Conservation (phyloP, 495 filamentous ascomycete genomes). For the Bacidia gigantensis region DNA sequence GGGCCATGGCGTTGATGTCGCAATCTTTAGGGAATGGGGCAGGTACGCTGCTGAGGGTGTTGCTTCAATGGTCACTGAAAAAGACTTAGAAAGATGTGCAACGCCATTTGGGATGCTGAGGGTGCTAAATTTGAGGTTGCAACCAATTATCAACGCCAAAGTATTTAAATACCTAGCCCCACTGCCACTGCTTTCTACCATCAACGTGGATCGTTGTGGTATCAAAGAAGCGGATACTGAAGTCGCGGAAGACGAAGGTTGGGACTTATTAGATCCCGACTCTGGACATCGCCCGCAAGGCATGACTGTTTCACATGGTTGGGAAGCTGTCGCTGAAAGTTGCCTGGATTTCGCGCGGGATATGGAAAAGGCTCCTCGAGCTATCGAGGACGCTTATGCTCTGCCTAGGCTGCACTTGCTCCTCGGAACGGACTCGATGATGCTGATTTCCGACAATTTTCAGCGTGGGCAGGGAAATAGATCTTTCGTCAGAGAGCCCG, state of each 20-base stretch:
- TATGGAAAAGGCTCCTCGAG: background rate
- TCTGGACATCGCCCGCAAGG: background rate
- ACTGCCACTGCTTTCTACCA: slow-evolving; percentile 16
- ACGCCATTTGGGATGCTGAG: background rate
- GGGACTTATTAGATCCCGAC: background rate
- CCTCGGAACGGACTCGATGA: background rate
- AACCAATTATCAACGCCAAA: slow-evolving; percentile 13
- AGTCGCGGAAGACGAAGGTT: background rate
- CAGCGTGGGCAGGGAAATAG: background rate
- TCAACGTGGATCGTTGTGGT: slow-evolving; percentile 11
- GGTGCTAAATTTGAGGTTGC: slow-evolving; percentile 5
- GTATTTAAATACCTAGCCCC: slow-evolving; percentile 15
- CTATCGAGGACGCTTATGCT: background rate
- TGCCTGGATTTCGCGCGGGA: background rate
- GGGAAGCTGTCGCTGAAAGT: background rate
- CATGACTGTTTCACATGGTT: background rate
- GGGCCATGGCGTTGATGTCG: slow-evolving; percentile 16
- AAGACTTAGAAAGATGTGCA: no score
- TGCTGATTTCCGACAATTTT: background rate
- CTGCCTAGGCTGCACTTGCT: slow-evolving; percentile 2
- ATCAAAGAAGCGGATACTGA: background rate
- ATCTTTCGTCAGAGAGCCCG: background rate
- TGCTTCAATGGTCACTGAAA: slow-evolving; percentile 9
- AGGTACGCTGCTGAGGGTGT: slow-evolving; percentile 8
- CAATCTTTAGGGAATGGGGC: slow-evolving; percentile 19